Percentiles rank a stretch among this genome's conserved stretches.
phyloP scores from a whole-genome alignment of 495 filamentous ascomycete species.

The Elaphomyces granulatus region DNA sequence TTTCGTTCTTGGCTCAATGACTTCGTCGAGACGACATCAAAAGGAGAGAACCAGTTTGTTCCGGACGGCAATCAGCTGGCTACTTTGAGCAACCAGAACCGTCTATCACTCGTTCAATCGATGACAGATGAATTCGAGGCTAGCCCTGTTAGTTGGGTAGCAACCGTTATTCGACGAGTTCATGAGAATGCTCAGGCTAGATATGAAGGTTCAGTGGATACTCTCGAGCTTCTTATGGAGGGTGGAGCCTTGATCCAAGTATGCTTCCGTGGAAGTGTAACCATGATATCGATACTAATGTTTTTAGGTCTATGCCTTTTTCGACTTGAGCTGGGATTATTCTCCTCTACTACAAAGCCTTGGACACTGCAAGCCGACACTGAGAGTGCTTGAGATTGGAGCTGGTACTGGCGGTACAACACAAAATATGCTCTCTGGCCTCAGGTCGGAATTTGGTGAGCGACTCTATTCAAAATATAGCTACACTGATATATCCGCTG shows the following conservation, averaged over 20 bases:
- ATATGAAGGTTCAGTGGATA: background rate
- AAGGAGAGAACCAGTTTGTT: background rate
- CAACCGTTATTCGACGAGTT: background rate
- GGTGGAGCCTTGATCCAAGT: background rate
- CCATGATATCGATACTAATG: too few relatives aligned
- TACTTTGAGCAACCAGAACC: too few relatives aligned
- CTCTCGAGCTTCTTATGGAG: background rate
- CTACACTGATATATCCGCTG: conserved; percentile 30
- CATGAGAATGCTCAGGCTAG: too few relatives aligned
- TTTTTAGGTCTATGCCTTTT: background rate
- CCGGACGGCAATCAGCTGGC: too few relatives aligned
- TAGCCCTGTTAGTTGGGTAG: too few relatives aligned
- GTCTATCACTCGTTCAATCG: too few relatives aligned
- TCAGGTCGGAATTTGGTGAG: conserved; percentile 5
- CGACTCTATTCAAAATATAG: conserved; percentile 21
- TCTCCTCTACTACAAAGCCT: conserved; percentile 3
- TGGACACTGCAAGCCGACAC: conserved; percentile 13
- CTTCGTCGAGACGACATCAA: background rate
- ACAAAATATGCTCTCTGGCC: conserved; percentile 3
- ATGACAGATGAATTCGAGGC: too few relatives aligned
- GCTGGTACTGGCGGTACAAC: conserved; percentile 24
- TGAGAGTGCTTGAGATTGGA: conserved; percentile 26
- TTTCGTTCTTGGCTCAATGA: background rate
- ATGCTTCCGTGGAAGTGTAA: too few relatives aligned
- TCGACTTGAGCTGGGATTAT: background rate